Base-by-base conservation (phyloP, 2,329 filamentous ascomycete genomes). In the Leptographium galeiforme region DNA sequence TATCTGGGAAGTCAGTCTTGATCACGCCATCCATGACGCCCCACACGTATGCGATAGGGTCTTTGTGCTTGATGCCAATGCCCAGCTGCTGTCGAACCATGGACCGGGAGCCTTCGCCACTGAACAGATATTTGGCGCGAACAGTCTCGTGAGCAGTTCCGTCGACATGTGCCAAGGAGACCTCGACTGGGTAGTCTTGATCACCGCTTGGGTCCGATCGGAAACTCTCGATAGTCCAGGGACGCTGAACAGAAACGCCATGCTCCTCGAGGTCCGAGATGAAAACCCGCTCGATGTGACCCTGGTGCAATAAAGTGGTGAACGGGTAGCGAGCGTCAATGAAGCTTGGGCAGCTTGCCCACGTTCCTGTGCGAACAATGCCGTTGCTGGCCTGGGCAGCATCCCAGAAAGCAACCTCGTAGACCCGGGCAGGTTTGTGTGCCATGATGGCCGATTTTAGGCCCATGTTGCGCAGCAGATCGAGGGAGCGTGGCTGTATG, bases 261-360 rank as follows among this genome's bases (percentile, higher is more conserved):
- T 84, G 79, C 64, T 80, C 79, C 53, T 76, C 70, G 8, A 88
- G 67, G 63, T 88, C 82, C 12, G 71, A 70, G 56, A 87, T 81
- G 58, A 88, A 81, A 43, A 85, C 80, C 14, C 80, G 74, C 67
- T 88, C 84, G 54, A 87, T 87, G 57, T 79, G 67, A 7, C 84
- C 85, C 63, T 88, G 84, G 61, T 88, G 84, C 13, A 88, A 68
- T 2, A 85, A 75, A 1, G 84, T 82, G 50, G 83, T 85, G 61
- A 85, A 85, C 6, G 81, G 82, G 59, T 84, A 87, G 50, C 84
- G 74, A 14, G 83, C 82, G 53, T 85, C 81, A 55, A 87, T 84
- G 67, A 95, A 95, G 59, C 79, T 82, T 0, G 90, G 90, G 68
- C 90, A 96, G 64, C 85, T 90, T 6, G 89, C 85, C 89, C 89